A percentile compares a stretch with the other conserved stretches of the same genome.
These are phyloP conservation scores for Balamuthia mandrillaris DNA, from an alignment of 208 protist species.

Conservation along the genomic window DNA sequence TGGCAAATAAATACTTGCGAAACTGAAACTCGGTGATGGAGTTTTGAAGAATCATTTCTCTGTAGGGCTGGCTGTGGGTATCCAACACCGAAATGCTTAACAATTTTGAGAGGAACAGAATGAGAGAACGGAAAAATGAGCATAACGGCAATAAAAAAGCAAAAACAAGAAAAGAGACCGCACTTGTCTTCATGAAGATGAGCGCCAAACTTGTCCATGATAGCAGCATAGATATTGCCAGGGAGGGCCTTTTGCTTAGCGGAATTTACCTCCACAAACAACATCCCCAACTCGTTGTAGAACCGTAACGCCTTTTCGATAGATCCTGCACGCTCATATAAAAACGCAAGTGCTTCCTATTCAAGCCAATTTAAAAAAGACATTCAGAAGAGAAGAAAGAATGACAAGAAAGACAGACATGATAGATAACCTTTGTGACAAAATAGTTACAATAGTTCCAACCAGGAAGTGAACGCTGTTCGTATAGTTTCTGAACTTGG, in stretches of 20 bases:
- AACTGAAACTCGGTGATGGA: conserved; percentile 31
- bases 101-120: background rate
- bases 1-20: conserved; percentile 7
- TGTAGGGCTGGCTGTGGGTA: background rate
- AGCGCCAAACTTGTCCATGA: conserved; percentile 16
- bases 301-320: background rate
- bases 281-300: conserved; percentile 8
- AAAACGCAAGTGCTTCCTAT: conserved; percentile 25
- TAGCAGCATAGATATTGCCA: background rate
- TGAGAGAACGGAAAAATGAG: background rate
- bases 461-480: background rate
- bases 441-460: conserved; percentile 34
- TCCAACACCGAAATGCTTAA: conserved; percentile 4
- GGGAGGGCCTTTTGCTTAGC: background rate
- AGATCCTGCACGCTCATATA: background rate
- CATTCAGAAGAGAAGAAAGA: background rate
- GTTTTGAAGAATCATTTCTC: conserved; percentile 7
- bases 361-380: background rate
- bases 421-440: background rate
- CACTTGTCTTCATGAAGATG: background rate
- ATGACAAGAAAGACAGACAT: background rate
- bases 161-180: background rate
- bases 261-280: background rate
- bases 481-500: conserved; percentile 12
- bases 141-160: background rate